Evolutionary conservation across 192 early-diverging fungal genomes (phyloP).

Genomic region (Rhizoclosmatium sp.): DNA sequence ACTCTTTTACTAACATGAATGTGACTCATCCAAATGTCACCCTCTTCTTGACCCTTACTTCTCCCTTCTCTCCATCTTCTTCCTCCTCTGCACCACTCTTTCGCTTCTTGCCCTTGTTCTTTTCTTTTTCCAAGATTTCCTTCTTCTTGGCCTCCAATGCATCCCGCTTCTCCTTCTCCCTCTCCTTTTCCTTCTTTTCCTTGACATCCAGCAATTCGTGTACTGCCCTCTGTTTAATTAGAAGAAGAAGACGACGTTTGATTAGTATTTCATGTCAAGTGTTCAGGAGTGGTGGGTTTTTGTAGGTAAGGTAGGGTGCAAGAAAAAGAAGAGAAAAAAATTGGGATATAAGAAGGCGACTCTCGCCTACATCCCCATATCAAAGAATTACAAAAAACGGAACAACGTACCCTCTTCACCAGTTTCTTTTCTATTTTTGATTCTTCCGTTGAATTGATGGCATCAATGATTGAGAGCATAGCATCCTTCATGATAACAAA

Average conservation of each 20-base stretch:
- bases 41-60: not conserved
- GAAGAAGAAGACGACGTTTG: not conserved
- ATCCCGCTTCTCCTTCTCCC: slow-evolving; percentile 18
- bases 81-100: not conserved
- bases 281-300: too few relatives aligned
- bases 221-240: slow-evolving; percentile 2
- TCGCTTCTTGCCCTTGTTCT: slow-evolving; percentile 10
- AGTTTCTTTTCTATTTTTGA: slow-evolving; percentile 33
- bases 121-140: slow-evolving; percentile 29
- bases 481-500: not conserved
- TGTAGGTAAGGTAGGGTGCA: too few relatives aligned
- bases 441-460: slow-evolving; percentile 31
- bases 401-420: slow-evolving; percentile 24
- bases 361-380: too few relatives aligned
- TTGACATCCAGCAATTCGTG: slow-evolving; percentile 12
- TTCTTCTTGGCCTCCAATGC: slow-evolving; percentile 26
- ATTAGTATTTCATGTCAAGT: too few relatives aligned
- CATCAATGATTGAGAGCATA: slow-evolving; percentile 33
- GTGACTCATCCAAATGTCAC: not conserved
- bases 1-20: not conserved
- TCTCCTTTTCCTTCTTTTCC: slow-evolving; percentile 9
- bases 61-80: not conserved
- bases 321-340: too few relatives aligned
- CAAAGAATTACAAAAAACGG: not conserved
- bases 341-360: too few relatives aligned